Evolutionary conservation across 2,329 filamentous ascomycete genomes (phyloP).

Genomic region (Trichoderma oligosporum): DNA sequence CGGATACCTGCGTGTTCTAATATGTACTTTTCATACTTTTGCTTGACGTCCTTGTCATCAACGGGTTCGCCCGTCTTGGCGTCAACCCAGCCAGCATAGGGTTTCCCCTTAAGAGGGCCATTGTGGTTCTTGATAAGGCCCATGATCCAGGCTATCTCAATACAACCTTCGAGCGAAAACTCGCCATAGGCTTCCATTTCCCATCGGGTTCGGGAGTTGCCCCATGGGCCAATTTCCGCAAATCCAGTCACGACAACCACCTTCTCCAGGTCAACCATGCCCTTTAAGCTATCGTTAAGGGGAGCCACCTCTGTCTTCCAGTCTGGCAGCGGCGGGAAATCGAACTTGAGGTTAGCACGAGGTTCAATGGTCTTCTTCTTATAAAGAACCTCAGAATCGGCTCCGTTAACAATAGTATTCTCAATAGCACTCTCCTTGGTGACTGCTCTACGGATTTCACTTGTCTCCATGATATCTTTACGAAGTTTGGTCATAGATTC

Average conservation of each 20-base stretch:
- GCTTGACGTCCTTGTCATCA: conserved; percentile 96
- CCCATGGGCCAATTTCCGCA: conserved; percentile 93
- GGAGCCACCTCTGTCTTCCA: conserved; percentile 90
- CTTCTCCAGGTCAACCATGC: conserved; percentile 98
- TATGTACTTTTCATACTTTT: conserved; percentile 95
- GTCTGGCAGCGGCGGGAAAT: conserved; percentile 85
- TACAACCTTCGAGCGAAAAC: conserved; percentile 95
- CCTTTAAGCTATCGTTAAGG: conserved; percentile 82
- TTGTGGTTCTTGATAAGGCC: conserved; percentile 99
- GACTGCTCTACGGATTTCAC: conserved; percentile 87
- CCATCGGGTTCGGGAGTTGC: conserved; percentile 96
- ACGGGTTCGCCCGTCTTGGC: conserved; percentile 91
- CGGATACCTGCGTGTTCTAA: conserved; percentile 96
- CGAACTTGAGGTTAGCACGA: conserved; percentile 95
- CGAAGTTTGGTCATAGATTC: conserved; percentile 89
- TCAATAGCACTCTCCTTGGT: conserved; percentile 94
- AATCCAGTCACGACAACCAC: conserved; percentile 97
- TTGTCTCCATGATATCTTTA: conserved; percentile 91
- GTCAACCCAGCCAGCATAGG: conserved; percentile 96
- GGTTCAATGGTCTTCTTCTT: conserved; percentile 92
- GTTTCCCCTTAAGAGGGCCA: conserved; percentile 89
- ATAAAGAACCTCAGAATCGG: conserved; percentile 86
- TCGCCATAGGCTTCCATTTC: conserved; percentile 98
- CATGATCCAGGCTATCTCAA: conserved; percentile 99
- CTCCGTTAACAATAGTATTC: conserved; percentile 95